Evolutionary conservation across 2,329 filamentous ascomycete species (phyloP), one percentile per base, ranked within the genome.

Genomic region (Xylariaceae sp.): DNA sequence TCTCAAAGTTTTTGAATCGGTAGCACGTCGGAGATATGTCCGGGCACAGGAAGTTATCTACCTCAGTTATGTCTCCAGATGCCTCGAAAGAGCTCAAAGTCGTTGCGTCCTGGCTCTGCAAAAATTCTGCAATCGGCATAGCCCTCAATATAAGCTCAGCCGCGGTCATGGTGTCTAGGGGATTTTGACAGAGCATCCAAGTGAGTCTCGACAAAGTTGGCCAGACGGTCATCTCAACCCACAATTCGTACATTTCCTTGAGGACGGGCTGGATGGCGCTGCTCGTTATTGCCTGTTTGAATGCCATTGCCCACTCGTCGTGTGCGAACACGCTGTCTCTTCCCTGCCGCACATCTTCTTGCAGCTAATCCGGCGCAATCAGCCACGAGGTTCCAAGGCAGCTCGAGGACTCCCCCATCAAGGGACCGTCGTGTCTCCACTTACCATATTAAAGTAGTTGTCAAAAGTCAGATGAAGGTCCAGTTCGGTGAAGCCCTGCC

Each of bases 371-470:
- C 45, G 20, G 40, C 9, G 19, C 16, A 16, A 37, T 69, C 32
- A 66, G 59, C 40, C 44, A n/a, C 45, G 37, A n/a, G 6, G n/a
- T 5, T 18, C 9, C 20, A 20, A 44, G 29, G 32, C 14, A 20
- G 32, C n/a, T 29, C 47, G 2, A 49, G 37, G 23, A 9, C 21
- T 29, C 44, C 1, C 4, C 37, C 2, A 5, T n/a, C 7, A n/a
- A 6, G 26, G 20, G 12, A 44, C 12, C 19, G 19, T 44, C 18
- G 42, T 20, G 3, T 2, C 14, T 41, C 37, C 3, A 60, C 64
- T 53, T 44, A 70, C 67, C 64, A 70, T 68, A 26, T 69, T 63
- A 40, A 64, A 69, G 47, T 65, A 63, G 32, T 62, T 65, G 47
- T 69, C 68, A 40, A 70, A 69, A 1, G 61, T 65, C 14, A 66